phyloP scores from a whole-genome alignment of 2,329 filamentous ascomycete species.

The Alternaria sp. region DNA sequence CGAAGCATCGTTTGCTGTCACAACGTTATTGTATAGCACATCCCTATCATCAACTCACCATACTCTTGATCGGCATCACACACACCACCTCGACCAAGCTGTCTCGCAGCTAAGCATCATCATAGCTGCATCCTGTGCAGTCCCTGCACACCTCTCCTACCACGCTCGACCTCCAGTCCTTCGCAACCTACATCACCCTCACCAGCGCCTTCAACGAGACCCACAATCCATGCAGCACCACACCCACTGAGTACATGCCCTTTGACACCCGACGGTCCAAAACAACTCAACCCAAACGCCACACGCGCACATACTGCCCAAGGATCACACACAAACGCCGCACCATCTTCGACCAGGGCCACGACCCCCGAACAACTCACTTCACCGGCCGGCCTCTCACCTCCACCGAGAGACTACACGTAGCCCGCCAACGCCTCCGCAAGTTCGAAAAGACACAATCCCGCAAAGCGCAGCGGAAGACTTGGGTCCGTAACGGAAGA shows the following conservation, averaged over 20 bases:
- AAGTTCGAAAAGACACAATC: conserved; percentile 10
- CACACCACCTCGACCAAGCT: not conserved
- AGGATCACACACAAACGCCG: not conserved
- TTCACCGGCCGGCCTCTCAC: conserved; percentile 5
- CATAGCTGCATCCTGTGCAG: not conserved
- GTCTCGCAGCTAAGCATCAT: not conserved
- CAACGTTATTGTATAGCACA: not conserved
- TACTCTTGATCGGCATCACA: not conserved
- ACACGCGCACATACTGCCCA: not conserved
- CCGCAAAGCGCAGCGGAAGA: not conserved
- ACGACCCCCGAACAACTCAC: not conserved
- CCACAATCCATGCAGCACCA: not conserved
- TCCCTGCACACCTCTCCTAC: not conserved
- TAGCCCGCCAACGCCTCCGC: conserved; percentile 10
- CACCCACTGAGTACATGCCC: conserved; percentile 1
- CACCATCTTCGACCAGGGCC: not conserved
- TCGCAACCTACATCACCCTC: not conserved
- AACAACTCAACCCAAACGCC: not conserved
- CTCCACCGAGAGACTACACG: conserved; percentile 3
- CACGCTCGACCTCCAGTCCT: not conserved
- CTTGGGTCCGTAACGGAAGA: not conserved
- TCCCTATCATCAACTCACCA: not conserved
- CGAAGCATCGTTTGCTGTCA: not conserved
- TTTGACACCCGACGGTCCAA: not conserved
- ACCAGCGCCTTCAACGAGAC: not conserved